phyloP scores from a whole-genome alignment of 371 early-diverging fungal genomes.

The Catenaria anguillulae region DNA sequence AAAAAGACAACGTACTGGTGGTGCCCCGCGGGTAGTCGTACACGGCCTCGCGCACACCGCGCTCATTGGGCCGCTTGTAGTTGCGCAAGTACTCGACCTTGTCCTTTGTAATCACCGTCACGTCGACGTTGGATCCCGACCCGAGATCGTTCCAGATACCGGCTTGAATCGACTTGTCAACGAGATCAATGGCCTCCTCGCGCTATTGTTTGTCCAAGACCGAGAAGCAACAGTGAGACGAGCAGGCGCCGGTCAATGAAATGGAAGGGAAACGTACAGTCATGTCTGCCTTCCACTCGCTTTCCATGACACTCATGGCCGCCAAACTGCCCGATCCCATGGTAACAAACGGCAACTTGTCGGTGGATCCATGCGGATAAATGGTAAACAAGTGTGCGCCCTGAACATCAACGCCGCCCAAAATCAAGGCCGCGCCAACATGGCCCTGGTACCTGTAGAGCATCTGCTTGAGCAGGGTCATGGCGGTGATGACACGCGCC shows the following conservation, averaged over 20 bases:
- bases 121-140: slow-evolving; percentile 97
- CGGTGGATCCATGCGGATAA: slow-evolving; percentile 94
- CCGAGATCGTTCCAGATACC: slow-evolving; percentile 99
- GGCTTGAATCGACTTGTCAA: slow-evolving; percentile 88
- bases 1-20: slow-evolving; percentile 16
- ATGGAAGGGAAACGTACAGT: slow-evolving; percentile 35
- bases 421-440: slow-evolving; percentile 91
- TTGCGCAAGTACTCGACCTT: slow-evolving; percentile 71
- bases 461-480: slow-evolving; percentile 94
- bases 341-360: slow-evolving; percentile 88
- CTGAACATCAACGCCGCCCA: slow-evolving; percentile 89
- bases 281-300: slow-evolving; percentile 71
- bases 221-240: slow-evolving; percentile 2
- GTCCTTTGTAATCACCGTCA: slow-evolving; percentile 74
- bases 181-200: slow-evolving; percentile 86
- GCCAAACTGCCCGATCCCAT: slow-evolving; percentile 97
- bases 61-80: slow-evolving; percentile 75
- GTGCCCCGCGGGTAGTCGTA: slow-evolving; percentile 43
- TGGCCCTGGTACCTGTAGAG: slow-evolving; percentile 95
- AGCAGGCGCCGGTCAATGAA: too few relatives aligned
- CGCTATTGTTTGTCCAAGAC: slow-evolving; percentile 29
- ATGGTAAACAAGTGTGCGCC: slow-evolving; percentile 92
- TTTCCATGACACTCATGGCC: slow-evolving; percentile 95
- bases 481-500: slow-evolving; percentile 81
- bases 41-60: slow-evolving; percentile 65